A percentile compares a stretch with the other conserved stretches of the same genome.
Evolutionary conservation across 345 rosid genomes (phyloP).

Genomic region (Melastoma malabathricum): DNA sequence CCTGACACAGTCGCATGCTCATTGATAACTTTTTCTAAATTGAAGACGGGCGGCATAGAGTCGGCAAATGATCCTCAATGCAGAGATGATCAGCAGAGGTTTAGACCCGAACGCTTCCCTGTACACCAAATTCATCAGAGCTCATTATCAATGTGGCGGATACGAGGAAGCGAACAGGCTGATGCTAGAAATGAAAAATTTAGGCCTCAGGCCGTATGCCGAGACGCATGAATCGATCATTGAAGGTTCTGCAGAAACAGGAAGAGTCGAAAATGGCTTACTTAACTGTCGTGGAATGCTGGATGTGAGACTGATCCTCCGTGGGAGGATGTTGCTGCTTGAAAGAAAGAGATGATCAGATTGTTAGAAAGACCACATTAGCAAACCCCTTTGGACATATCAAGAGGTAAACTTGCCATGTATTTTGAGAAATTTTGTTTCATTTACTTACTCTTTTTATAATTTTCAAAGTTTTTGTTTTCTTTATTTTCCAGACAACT

Average conservation of each 20-base stretch:
- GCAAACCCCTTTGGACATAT: no score
- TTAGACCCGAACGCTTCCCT: slow-evolving; percentile 44
- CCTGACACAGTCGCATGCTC: slow-evolving; percentile 61
- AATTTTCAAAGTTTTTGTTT: no score
- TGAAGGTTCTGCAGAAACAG: slow-evolving; percentile 35
- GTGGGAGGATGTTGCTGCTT: no score
- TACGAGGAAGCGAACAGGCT: slow-evolving; percentile 33
- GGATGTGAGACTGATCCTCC: slow-evolving; percentile 20
- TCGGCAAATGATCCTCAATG: slow-evolving; percentile 36
- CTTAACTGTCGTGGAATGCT: slow-evolving; percentile 37
- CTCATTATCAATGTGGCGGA: slow-evolving; percentile 23
- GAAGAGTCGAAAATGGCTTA: slow-evolving; percentile 31
- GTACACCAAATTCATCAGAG: slow-evolving; percentile 37
- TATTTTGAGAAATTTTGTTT: no score
- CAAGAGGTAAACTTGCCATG: no score
- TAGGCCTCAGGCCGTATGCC: slow-evolving; percentile 39
- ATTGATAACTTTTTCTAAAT: slow-evolving; percentile 31
- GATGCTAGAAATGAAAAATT: slow-evolving; percentile 37
- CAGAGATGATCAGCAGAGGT: slow-evolving; percentile 67
- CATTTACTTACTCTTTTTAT: no score
- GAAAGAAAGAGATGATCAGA: no score
- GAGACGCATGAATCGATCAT: slow-evolving; percentile 43
- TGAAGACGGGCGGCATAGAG: slow-evolving; percentile 29
- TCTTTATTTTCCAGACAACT: no score
- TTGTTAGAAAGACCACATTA: no score